Conservation (phyloP, 2,329 filamentous ascomycete species). For the Juglanconis sp. region DNA sequence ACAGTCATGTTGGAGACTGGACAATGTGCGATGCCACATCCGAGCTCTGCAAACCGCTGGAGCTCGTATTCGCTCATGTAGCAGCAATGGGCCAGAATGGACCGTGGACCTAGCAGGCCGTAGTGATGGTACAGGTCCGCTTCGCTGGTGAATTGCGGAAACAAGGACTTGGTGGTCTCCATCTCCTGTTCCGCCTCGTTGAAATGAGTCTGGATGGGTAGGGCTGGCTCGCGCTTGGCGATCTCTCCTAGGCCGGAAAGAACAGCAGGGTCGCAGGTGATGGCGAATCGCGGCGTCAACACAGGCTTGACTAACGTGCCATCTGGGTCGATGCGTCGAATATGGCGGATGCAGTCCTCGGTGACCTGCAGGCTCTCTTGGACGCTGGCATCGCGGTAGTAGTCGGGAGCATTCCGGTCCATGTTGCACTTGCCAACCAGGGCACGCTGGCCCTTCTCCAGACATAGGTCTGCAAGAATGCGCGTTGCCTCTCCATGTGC, state of each 20-base stretch:
- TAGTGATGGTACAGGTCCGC: slow-evolving; percentile 57
- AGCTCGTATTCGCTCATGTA: slow-evolving; percentile 58
- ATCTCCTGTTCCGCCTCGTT: slow-evolving; percentile 63
- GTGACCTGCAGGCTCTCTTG: slow-evolving; percentile 49
- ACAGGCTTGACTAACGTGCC: slow-evolving; percentile 45
- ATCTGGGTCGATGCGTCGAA: slow-evolving; percentile 42
- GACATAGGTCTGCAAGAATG: slow-evolving; percentile 53
- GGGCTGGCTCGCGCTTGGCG: slow-evolving; percentile 40
- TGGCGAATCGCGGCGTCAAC: slow-evolving; percentile 59
- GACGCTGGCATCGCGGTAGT: slow-evolving; percentile 45
- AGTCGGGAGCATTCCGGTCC: slow-evolving; percentile 54
- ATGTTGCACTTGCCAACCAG: slow-evolving; percentile 63
- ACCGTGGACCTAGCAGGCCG: slow-evolving; percentile 49
- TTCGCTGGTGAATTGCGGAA: slow-evolving; percentile 54
- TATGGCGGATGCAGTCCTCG: slow-evolving; percentile 44
- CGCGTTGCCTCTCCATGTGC: slow-evolving; percentile 54
- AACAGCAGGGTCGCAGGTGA: slow-evolving; percentile 54
- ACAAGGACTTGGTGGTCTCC: slow-evolving; percentile 49
- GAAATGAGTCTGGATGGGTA: slow-evolving; percentile 66
- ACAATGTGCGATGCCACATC: slow-evolving; percentile 62
- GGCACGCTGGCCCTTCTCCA: slow-evolving; percentile 53
- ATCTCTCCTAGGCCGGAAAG: slow-evolving; percentile 55
- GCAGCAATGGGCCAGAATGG: slow-evolving; percentile 66
- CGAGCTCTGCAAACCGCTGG: slow-evolving; percentile 39
- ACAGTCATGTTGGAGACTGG: slow-evolving; percentile 63